Percentiles rank a stretch among this genome's conserved stretches.
Evolutionary conservation across 345 rosid genomes (phyloP).

Genomic region (Passiflora organensis): DNA sequence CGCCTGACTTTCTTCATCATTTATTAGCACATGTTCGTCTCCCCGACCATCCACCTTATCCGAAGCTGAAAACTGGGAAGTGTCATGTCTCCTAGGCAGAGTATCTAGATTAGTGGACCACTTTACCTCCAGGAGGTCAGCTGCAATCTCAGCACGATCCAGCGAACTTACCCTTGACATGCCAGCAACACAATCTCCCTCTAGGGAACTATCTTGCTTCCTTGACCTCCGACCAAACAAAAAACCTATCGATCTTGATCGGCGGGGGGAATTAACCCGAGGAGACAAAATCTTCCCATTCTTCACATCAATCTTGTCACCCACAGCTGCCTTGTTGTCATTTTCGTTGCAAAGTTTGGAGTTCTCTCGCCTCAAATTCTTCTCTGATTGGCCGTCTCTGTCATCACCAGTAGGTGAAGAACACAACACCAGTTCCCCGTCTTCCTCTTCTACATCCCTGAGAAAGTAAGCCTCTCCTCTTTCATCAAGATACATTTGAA

Average conservation of each 20-base stretch:
- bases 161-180: slow-evolving; percentile 42
- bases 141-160: slow-evolving; percentile 86
- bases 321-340: slow-evolving; percentile 19
- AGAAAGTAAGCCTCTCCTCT: slow-evolving; percentile 91
- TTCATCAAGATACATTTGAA: slow-evolving; percentile 77
- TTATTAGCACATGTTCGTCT: slow-evolving; percentile 9
- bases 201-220: slow-evolving; percentile 31
- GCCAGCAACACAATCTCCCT: slow-evolving; percentile 26
- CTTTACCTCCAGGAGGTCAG: slow-evolving; percentile 72
- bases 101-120: slow-evolving; percentile 77
- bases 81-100: slow-evolving; percentile 30
- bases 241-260: slow-evolving; percentile 56
- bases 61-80: slow-evolving; percentile 17
- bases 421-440: slow-evolving; percentile 36
- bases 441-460: slow-evolving; percentile 48
- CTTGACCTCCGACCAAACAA: slow-evolving; percentile 57
- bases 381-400: slow-evolving; percentile 33
- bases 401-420: slow-evolving; percentile 48
- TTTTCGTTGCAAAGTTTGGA: slow-evolving; percentile 48
- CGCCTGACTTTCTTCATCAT: slow-evolving; percentile 15
- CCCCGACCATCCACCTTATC: slow-evolving; percentile 15
- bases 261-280: slow-evolving; percentile 48
- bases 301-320: slow-evolving; percentile 19
- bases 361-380: slow-evolving; percentile 39
- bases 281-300: slow-evolving; percentile 42